A percentile compares a stretch with the other conserved stretches of the same genome.
phyloP scores from a whole-genome alignment of 345 rosid genomes.

The Eucalyptus tenuipes region DNA sequence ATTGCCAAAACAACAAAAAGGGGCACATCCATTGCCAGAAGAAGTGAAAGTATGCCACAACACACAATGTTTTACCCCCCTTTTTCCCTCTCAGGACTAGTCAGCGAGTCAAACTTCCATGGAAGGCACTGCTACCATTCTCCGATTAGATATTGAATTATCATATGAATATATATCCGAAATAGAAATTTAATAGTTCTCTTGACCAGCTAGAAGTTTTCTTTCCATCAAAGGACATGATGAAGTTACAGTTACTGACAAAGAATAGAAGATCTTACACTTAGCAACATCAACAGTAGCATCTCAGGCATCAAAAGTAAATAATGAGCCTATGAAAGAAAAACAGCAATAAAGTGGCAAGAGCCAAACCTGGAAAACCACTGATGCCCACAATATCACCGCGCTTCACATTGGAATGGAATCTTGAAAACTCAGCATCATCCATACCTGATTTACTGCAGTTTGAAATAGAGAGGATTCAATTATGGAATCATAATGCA shows the following conservation, averaged over 20 bases:
- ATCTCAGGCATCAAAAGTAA: neutral
- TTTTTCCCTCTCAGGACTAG: neutral
- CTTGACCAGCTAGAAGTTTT: neutral
- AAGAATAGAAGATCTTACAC: neutral
- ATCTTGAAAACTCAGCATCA: constrained; percentile 55
- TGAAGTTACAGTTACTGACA: neutral
- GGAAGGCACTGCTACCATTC: neutral
- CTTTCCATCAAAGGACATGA: neutral
- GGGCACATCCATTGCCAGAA: neutral
- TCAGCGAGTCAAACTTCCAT: neutral
- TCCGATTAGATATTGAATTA: neutral
- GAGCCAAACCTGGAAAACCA: constrained; percentile 82
- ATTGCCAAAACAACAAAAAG: neutral
- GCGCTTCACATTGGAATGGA: constrained; percentile 68
- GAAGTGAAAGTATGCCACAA: neutral
- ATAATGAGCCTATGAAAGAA: neutral
- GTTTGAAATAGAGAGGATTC: neutral
- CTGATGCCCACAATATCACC: constrained; percentile 91
- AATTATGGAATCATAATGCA: neutral
- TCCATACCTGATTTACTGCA: constrained; percentile 63
- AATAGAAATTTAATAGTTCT: neutral
- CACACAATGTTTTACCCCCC: neutral
- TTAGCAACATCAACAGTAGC: neutral
- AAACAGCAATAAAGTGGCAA: neutral
- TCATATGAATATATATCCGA: neutral